These are phyloP conservation scores for Henningerozyma blattae DNA, from an alignment of 805 yeast species.

Conservation along the genomic window DNA sequence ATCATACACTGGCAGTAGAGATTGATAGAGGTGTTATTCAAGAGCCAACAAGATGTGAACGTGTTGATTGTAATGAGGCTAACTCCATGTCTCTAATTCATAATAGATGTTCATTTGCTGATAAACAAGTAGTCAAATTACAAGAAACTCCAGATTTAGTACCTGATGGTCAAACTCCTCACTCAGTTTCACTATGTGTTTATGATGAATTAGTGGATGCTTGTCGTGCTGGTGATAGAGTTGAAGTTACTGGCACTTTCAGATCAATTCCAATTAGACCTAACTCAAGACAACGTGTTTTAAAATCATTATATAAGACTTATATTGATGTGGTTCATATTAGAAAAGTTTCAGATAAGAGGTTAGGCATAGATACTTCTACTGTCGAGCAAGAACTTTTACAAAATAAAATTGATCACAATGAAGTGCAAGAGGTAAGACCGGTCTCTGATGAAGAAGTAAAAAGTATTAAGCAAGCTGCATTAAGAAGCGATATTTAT, in stretches of 20 bases:
- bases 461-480: conserved; percentile 43
- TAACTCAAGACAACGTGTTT: conserved; percentile 71
- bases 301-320: conserved; percentile 80
- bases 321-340: conserved; percentile 91
- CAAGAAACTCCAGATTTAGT: conserved; percentile 95
- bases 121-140: conserved; percentile 84
- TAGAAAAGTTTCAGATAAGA: conserved; percentile 69
- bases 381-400: conserved; percentile 35
- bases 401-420: conserved; percentile 39
- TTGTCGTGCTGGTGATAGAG: conserved; percentile 92
- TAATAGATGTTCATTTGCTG: conserved; percentile 86
- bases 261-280: conserved; percentile 86
- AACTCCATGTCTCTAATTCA: conserved; percentile 87
- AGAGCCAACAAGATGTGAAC: conserved; percentile 90
- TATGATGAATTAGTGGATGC: conserved; percentile 93
- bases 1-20: conserved; percentile 82
- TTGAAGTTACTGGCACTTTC: conserved; percentile 92
- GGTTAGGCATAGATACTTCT: conserved; percentile 70
- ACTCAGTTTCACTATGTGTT: conserved; percentile 83
- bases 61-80: conserved; percentile 67
- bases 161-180: conserved; percentile 98
- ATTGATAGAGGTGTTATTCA: conserved; percentile 90
- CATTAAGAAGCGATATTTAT: conserved; percentile 68
- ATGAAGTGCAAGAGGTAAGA: conserved; percentile 66
- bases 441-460: conserved; percentile 60